Evolutionary conservation across 2,329 filamentous ascomycete species (phyloP), one percentile per base, ranked within the genome.

Genomic region (Alternaria brassicicola): DNA sequence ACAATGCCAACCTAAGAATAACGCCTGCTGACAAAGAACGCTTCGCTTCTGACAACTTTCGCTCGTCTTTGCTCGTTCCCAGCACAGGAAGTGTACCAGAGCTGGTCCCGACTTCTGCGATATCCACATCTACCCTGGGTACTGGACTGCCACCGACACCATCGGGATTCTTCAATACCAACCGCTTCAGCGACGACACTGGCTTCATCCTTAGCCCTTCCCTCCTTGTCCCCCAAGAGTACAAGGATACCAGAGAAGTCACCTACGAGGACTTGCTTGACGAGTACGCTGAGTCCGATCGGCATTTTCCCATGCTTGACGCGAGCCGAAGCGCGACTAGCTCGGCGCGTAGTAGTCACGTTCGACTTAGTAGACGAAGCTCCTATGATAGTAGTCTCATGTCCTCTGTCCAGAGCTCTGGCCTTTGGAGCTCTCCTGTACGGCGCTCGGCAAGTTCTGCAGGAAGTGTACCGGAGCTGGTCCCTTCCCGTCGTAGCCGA

Each of bases 351-450:
- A 84, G 79, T 66, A 83, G 82, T 64, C 79, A 78, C 55, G 81
- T 82, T 3, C 81, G 80, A 13, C 81, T 84, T 50, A 85, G 83
- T 78, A 84, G 84, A 61, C 82, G 81, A 63, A 84, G 83, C 68
- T 86, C 84, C 5, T 83, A 85, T 56, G 83, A 86, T 67, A 85
- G 83, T 68, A 80, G 85, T 61, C 79, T 84, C 38, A 75, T 83
- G 51, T 84, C 83, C 6, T 73, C 69, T 6, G 65, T 66, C 15
- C 69, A 71, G 41, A 67, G 65, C 43, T 74, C 71, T 15, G 68
- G 70, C 25, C 69, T 74, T 5, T 73, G 76, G 70, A 73, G 67
- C 51, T 73, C 74, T 15, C 71, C 73, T 4, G 53, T 74, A 10
- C 72, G 74, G 30, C 74, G 72, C 30, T 77, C 76, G 43, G 74